Base-by-base conservation (phyloP, 371 early-diverging fungal species). In the Mucor irregularis region DNA sequence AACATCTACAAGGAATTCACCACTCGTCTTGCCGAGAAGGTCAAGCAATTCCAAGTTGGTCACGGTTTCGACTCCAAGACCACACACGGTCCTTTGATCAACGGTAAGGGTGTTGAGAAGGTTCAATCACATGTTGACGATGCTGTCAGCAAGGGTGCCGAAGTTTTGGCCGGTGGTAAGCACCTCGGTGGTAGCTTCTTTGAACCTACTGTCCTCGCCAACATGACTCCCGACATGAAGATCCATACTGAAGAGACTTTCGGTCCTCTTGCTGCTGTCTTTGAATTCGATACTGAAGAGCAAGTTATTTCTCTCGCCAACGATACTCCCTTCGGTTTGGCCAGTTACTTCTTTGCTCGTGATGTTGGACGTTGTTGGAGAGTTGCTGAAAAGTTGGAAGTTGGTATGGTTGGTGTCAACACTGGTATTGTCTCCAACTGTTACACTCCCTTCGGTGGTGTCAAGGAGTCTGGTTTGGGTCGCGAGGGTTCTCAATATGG, bases 391-490 rank as follows among this genome's bases (percentile, higher is more conserved):
- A 76, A 73, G 11, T 55, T 96, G 48, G 89, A 94, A 58, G 78
- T 83, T 2, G 96, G 96, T 52, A 94, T 96, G 91, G 93, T 96
- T 5, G 95, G 94, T 26, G 87, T 92, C 25, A 96, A 96, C 64
- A 85, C 90, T 2, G 87, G 87, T 13, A 58, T 71, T 10, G 76
- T 92, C 29, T 81, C 86, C 13, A 76, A 66, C 42, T 85, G 82
- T 37, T 84, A 82, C 28, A 71, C 83, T 4, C 92, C 93, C 4
- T 92, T 92, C 62, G 93, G 93, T 49, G 92, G 92, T 38, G 83
- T 92, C 73, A 91, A 92, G 73, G 86, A 90, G 49, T 87, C 87
- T 40, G 92, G 92, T 19, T 22, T 90, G 1, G 92, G 92, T n/a
- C 81, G 90, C 13, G 92, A 92, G 66, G 92, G 90, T 43, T 85